Base-by-base conservation (phyloP, 1,284 basidiomycete species). In the Caloboletus inedulis region DNA sequence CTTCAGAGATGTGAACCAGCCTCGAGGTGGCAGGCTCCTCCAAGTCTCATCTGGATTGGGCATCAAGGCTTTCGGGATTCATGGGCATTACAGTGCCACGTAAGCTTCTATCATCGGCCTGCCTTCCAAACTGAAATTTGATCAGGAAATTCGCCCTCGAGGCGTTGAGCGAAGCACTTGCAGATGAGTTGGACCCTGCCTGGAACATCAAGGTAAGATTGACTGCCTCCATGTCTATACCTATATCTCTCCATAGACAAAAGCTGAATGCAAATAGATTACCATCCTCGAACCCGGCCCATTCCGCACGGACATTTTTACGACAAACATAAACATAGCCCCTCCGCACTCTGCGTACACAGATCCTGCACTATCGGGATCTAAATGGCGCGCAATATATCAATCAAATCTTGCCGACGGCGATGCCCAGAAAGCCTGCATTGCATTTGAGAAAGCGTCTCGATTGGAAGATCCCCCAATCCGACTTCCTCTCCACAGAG, bases 1-100 rank as follows among this genome's bases (percentile, higher is more conserved):
- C 56, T 72, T 74, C 57, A 64, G 74, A 46, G 71, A 74, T 13
- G 65, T 66, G 0, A 75, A 75, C 53, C 59, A 58, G 10, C 65
- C 65, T 25, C 47, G 19, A 23, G 70, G 72, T 0, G 72, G 72
- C 3, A 59, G 64, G 14, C 60, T 74, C 14, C 44, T 72, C 9
- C 65, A 72, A 29, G 43, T 65, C 34, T 67, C 63, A 3, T 74
- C 73, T 34, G 46, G 27, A 6, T 3, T 56, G 25, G 64, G 53
- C 1, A 48, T 66, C 18, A 0, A 2, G 7, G 43, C 56, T 25
- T 4, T 12, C 2, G 34, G 55, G 3, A 55, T 43, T 10, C 51
- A n/a, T 7, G 60, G 58, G 13, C 48, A 62, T 18, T 68, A 68
- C 34, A 45, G 58, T 25, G 63, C 64, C 25, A 50, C 66, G 66